Base-by-base conservation (phyloP, 148 eudicot species). In the Fagopyrum tataricum region DNA sequence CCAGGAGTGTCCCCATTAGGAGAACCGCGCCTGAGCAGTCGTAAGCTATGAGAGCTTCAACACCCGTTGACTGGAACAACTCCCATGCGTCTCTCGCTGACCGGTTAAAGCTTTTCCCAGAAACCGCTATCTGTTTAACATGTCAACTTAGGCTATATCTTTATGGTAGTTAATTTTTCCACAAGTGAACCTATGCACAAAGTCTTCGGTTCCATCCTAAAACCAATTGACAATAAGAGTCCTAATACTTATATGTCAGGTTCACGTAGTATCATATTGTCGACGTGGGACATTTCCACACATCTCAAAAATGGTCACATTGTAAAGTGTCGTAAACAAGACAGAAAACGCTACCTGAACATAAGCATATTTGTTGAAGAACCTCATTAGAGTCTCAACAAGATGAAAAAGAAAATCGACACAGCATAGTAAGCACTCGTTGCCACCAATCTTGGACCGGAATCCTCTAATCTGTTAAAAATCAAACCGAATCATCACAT, bases 61-160 rank as follows among this genome's bases (percentile, higher is more conserved):
- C 96, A 10, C 98, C 98, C 9, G 98, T 91, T 72, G 96, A 95
- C 74, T 95, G 98, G 77, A 95, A 95, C 59, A 95, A 76, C 75
- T 95, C 98, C 98, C 98, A 95, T 0, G 98, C 98, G 77, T 95
- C 98, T 82, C 96, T 88, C 11, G 98, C 98, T 18, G 98, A 91
- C 71, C 85, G 89, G 82, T 95, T 95, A 70, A 95, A 95, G 85
- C 83, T 87, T 90, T 91, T 91, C 21, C 98, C 98, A 79, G 87
- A 87, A 67, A 95, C 96, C 70, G 97, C 97, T 73, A 95, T 91
- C 98, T 95, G 84, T 44, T 64, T 11, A 13, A 31, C 7, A 48
- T 51, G 31, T 8, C 64, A 58, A 21, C 37, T 9, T 52, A 17
- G 4, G 4, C 13, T 31, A 12, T 26, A 2, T 11, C 21, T 4